These are phyloP conservation scores for Fusarium sororula DNA, from an alignment of 2,329 filamentous ascomycete genomes.

Conservation along the genomic window DNA sequence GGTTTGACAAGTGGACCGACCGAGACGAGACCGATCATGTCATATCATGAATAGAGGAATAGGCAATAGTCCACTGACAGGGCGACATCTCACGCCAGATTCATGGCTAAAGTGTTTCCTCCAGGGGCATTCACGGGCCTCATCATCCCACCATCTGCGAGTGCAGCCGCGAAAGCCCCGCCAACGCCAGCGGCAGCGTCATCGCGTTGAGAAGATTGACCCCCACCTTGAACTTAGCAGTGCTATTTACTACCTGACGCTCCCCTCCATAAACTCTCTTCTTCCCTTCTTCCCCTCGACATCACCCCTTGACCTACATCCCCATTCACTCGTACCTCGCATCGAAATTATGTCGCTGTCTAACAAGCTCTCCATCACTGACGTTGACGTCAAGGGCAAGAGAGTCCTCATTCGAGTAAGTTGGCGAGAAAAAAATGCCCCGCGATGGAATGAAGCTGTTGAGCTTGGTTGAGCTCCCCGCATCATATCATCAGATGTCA, in stretches of 20 bases:
- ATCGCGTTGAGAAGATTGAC: constrained; percentile 25
- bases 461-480: constrained; percentile 21
- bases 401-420: constrained; percentile 95
- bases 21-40: constrained; percentile 26
- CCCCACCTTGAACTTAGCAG: constrained; percentile 30
- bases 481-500: constrained; percentile 10
- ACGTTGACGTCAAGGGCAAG: constrained; percentile 98
- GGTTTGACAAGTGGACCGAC: constrained; percentile 2
- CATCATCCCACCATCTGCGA: constrained; percentile 34
- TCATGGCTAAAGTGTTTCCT: constrained; percentile 13
- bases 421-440: constrained; percentile 34
- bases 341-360: constrained; percentile 86
- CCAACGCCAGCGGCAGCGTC: constrained; percentile 21
- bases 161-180: constrained; percentile 36
- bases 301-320: constrained; percentile 22
- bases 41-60: constrained; percentile 1
- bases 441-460: constrained; percentile 38
- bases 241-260: constrained; percentile 25
- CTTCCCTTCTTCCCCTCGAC: constrained; percentile 25
- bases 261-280: constrained; percentile 32
- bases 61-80: not conserved
- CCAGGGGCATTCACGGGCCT: constrained; percentile 17
- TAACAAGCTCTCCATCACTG: constrained; percentile 96
- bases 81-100: constrained; percentile 18
- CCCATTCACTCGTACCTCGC: not conserved